Conservation (phyloP, 768 basidiomycete species). For the Dentipellis sp. region DNA sequence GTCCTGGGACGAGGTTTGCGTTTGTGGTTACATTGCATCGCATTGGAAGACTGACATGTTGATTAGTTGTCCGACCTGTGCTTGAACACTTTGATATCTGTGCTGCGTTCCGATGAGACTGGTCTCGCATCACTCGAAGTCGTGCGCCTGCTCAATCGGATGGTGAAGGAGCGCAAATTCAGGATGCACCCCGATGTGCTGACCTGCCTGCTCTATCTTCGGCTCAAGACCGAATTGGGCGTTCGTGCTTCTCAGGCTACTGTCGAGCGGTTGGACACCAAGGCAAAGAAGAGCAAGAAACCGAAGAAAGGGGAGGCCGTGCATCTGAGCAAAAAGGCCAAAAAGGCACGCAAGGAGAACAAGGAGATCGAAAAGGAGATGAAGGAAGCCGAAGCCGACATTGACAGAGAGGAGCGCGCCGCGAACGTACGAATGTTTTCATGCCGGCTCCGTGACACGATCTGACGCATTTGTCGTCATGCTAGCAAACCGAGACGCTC, state of each 20-base stretch:
- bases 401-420: constrained; percentile 86
- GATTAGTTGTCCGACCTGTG: constrained; percentile 78
- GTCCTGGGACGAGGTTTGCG: constrained; percentile 80
- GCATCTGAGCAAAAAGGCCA: constrained; percentile 88
- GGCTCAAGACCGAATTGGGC: constrained; percentile 78
- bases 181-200: constrained; percentile 86
- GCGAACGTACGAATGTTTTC: constrained; percentile 47
- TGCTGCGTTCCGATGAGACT: constrained; percentile 77
- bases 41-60: constrained; percentile 10
- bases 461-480: background rate
- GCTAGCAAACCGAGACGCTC: constrained; percentile 93
- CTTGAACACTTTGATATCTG: constrained; percentile 66
- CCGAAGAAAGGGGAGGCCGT: constrained; percentile 37
- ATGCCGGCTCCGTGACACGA: background rate
- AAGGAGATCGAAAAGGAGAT: constrained; percentile 89
- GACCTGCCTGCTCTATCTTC: constrained; percentile 73
- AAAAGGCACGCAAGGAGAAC: constrained; percentile 77
- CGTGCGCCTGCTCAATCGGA: constrained; percentile 86
- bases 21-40: background rate
- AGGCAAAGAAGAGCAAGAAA: constrained; percentile 15
- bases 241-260: constrained; percentile 69
- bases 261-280: constrained; percentile 41
- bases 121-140: constrained; percentile 79
- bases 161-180: constrained; percentile 91
- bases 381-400: constrained; percentile 88